phyloP scores from a whole-genome alignment of 164 flowering plant genomes.

The Dillenia turbinata region DNA sequence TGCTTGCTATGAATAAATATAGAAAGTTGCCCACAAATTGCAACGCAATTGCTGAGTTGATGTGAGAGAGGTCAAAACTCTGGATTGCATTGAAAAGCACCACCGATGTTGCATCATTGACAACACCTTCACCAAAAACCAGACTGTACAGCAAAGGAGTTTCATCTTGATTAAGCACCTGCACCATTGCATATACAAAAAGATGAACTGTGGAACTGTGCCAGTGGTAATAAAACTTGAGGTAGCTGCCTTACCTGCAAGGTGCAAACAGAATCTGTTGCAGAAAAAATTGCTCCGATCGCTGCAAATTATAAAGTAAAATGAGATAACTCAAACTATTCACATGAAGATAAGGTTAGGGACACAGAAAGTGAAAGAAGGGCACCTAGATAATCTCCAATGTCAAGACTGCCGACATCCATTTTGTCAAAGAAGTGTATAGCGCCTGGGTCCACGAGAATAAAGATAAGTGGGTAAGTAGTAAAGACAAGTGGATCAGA shows the following conservation, averaged over 20 bases:
- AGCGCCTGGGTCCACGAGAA: conserved; percentile 47
- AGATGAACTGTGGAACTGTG: not conserved
- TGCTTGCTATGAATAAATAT: conserved; percentile 70
- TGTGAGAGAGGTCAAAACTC: conserved; percentile 67
- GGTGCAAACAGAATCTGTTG: conserved; percentile 91
- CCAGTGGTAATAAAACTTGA: conserved; percentile 1
- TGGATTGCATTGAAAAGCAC: conserved; percentile 95
- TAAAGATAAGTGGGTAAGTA: no score
- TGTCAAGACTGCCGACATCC: conserved; percentile 52
- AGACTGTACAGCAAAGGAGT: conserved; percentile 85
- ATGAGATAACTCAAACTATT: conserved; percentile 11
- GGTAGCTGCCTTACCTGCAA: conserved; percentile 42
- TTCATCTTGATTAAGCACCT: conserved; percentile 96
- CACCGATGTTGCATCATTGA: conserved; percentile 93
- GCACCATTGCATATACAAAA: conserved; percentile 15
- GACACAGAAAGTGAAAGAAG: not conserved
- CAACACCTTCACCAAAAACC: conserved; percentile 96
- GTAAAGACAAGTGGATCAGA: no score
- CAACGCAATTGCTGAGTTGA: conserved; percentile 37
- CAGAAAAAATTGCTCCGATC: conserved; percentile 76
- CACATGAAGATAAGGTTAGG: not conserved
- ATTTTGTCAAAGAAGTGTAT: conserved; percentile 43
- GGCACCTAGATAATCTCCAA: conserved; percentile 87
- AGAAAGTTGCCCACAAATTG: conserved; percentile 63
- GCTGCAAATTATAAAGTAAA: conserved; percentile 34